A percentile compares a stretch with the other conserved stretches of the same genome.
These are phyloP conservation scores for Chiua virens DNA, from an alignment of 768 basidiomycete species.

Conservation along the genomic window DNA sequence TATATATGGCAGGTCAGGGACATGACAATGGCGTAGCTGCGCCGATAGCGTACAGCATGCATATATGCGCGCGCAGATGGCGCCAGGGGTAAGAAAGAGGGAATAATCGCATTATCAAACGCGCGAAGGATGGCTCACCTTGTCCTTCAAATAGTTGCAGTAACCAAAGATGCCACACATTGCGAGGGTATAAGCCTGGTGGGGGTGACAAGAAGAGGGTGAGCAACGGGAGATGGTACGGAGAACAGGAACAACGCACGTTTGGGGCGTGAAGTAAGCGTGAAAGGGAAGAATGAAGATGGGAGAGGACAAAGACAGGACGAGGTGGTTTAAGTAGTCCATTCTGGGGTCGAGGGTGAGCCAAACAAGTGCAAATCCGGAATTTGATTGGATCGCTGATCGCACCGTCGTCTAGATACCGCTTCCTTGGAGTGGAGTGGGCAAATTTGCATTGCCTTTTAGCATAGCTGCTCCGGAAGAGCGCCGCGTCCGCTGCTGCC, in stretches of 20 bases:
- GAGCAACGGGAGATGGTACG: neutral
- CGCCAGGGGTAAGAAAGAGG: neutral
- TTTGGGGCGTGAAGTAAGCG: slow-evolving; percentile 1
- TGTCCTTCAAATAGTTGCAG: slow-evolving; percentile 93
- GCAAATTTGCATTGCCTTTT: slow-evolving; percentile 7
- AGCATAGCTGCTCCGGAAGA: slow-evolving; percentile 5
- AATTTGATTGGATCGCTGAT: slow-evolving; percentile 9
- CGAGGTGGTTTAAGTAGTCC: slow-evolving; percentile 30
- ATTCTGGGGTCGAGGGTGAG: slow-evolving; percentile 30
- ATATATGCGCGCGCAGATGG: slow-evolving; percentile 9
- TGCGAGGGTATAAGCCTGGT: slow-evolving; percentile 8
- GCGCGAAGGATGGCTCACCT: slow-evolving; percentile 50
- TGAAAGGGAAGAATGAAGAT: slow-evolving; percentile 22
- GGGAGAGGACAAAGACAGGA: slow-evolving; percentile 12
- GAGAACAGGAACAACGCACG: slow-evolving; percentile 6
- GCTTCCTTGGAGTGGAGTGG: slow-evolving; percentile 10
- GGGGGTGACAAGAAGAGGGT: neutral
- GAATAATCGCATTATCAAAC: neutral
- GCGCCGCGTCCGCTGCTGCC: neutral
- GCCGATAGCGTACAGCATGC: neutral
- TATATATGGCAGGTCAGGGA: slow-evolving; percentile 17
- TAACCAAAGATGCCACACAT: slow-evolving; percentile 99
- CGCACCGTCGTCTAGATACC: slow-evolving; percentile 17
- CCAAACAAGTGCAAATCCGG: slow-evolving; percentile 32
- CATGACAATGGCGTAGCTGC: neutral